Base-by-base conservation (phyloP, 2,329 filamentous ascomycete genomes). In the Septoria petroselini region DNA sequence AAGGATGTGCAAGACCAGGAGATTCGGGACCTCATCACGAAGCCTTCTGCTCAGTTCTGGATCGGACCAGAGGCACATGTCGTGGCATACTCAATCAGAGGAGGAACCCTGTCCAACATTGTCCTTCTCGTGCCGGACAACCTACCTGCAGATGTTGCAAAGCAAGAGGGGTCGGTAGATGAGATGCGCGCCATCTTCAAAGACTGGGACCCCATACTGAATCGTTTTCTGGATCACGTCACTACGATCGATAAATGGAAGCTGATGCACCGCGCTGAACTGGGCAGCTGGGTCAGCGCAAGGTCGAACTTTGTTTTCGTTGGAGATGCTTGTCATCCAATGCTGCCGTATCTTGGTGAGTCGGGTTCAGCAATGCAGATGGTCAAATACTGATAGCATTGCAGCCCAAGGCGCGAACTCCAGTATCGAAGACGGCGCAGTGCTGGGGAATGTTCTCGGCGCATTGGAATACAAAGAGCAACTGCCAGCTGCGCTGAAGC, bases 201-300 rank as follows among this genome's bases (percentile, higher is more conserved):
- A 4, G 73, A 71, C 0, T 88, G 84, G 84, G 83, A 87, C 68
- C 82, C 82, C 1, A 73, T 83, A 39, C 59, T 73, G 41, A 74
- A 66, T 17, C 62, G 64, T 12, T 72, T 77, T 39, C 63, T 77
- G 9, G 66, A 68, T 2, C 73, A 75, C 35, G 81, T 85, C 0
- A 74, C 78, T 30, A 73, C 68, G 1, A 81, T 86, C 0, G 77
- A 82, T 31, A 87, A 86, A 65, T 88, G 84, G 85, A 84, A 81
- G 62, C 65, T 88, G 27, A 82, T 86, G 79, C 75, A 80, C 34
- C 60, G 73, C 37, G 70, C 71, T 2, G 75, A 80, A 54, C 69
- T 83, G 59, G 68, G 72, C 7, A 73, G 68, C 2, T 83, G 81
- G 81, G 70, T 80, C 0, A 80, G 76, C 50, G 66, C 74, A 0